These are phyloP conservation scores for Ampelomyces quisqualis DNA, from an alignment of 2,329 filamentous ascomycete species.

Conservation along the genomic window DNA sequence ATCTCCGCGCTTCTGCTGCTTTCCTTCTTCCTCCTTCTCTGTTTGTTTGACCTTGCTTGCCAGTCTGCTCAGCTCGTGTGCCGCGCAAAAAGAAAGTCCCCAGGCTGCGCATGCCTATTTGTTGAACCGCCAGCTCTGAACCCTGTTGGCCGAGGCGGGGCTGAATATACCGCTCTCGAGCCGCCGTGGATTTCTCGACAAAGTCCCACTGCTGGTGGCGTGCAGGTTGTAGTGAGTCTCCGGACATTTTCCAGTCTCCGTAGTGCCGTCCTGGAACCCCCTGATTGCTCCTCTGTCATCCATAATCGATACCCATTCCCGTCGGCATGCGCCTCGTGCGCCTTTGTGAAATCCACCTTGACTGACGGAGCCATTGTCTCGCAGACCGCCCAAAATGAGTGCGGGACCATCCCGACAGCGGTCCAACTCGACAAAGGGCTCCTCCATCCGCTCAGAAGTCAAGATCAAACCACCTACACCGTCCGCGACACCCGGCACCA, in stretches of 20 bases:
- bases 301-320: constrained; percentile 31
- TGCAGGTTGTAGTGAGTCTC: constrained; percentile 43
- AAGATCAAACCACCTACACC: constrained; percentile 46
- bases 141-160: constrained; percentile 44
- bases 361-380: constrained; percentile 32
- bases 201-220: constrained; percentile 39
- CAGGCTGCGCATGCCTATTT: constrained; percentile 18
- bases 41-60: constrained; percentile 28
- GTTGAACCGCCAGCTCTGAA: constrained; percentile 35
- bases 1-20: constrained; percentile 36
- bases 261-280: constrained; percentile 28
- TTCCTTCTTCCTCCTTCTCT: constrained; percentile 20
- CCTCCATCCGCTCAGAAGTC: constrained; percentile 37
- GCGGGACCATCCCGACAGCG: constrained; percentile 46
- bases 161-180: constrained; percentile 41
- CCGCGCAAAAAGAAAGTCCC: constrained; percentile 23
- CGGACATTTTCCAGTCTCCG: constrained; percentile 31
- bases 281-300: constrained; percentile 30
- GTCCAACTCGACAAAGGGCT: constrained; percentile 43
- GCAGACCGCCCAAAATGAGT: constrained; percentile 47
- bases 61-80: constrained; percentile 41
- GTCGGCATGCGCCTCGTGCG: constrained; percentile 35
- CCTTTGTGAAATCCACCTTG: constrained; percentile 21
- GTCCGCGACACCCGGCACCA: constrained; percentile 49
- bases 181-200: constrained; percentile 40